phyloP scores from a whole-genome alignment of 352 stramenopile species.

The Aphanomyces astaci region DNA sequence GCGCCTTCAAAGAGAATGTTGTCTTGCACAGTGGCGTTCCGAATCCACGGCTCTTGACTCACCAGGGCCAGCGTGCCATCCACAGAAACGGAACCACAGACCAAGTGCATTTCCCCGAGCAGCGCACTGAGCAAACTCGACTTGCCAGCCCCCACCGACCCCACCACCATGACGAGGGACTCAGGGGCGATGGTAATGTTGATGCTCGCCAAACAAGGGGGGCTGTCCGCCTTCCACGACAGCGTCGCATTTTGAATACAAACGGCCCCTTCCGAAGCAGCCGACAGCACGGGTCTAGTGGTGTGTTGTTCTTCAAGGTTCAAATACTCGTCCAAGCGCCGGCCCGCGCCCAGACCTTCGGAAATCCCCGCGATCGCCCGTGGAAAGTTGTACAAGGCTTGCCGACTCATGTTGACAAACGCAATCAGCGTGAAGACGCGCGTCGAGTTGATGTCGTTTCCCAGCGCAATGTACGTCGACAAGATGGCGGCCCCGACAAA shows the following conservation, averaged over 20 bases:
- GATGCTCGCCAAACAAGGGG: slow-evolving; percentile 30
- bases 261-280: neutral
- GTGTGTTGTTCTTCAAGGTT: neutral
- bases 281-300: too few species aligned
- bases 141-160: slow-evolving; percentile 32
- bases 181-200: slow-evolving; percentile 36
- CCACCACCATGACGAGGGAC: slow-evolving; percentile 46
- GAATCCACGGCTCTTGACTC: slow-evolving; percentile 43
- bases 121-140: slow-evolving; percentile 12
- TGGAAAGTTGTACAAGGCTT: neutral
- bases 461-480: slow-evolving; percentile 1
- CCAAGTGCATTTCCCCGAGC: slow-evolving; percentile 22
- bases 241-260: slow-evolving; percentile 32
- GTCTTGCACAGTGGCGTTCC: slow-evolving; percentile 64
- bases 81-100: slow-evolving; percentile 26
- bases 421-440: neutral
- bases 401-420: neutral
- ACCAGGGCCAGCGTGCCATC: slow-evolving; percentile 31
- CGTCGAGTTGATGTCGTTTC: neutral
- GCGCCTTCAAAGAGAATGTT: slow-evolving; percentile 82
- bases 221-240: slow-evolving; percentile 34
- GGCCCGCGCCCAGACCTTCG: neutral
- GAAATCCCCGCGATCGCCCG: neutral
- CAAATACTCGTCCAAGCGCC: neutral
- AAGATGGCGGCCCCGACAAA: neutral